Base-by-base conservation (phyloP, 129 eudicot species). In the Oenanthe sinensis region DNA sequence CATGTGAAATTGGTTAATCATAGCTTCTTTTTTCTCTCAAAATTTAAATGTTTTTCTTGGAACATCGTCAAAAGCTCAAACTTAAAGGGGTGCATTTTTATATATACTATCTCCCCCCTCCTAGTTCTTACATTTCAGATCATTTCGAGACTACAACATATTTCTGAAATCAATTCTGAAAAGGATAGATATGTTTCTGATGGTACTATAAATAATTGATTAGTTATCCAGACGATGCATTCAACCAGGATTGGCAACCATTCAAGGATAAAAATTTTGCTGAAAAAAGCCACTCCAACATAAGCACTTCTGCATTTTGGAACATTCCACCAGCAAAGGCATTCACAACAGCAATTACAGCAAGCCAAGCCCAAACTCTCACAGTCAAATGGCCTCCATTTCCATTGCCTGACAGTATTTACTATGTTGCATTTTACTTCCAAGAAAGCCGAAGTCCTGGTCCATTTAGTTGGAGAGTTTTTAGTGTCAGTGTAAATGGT, bases 141-240 rank as follows among this genome's bases (percentile, higher is more conserved):
- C 46, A 13, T 48, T 48, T 48, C 15, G 50, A 48, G 19, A 48
- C 52, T 3, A 14, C 52, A 48, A 48, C 19, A 48, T 14, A 48
- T 48, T 55, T 55, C n/a, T 19, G 7, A 55, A 55, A 3, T 55
- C 65, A 55, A 17, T 55, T 55, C 65, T 54, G 10, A 30, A 33
- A 30, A 67, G 1, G 43, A 33, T 14, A 67, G 43, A 67, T 67
- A 14, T 67, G 22, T 26, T 67, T 74, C 73, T 52, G 79, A 82
- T 44, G 71, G 78, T 55, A 7, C 46, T 67, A 14, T 76, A 5
- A 54, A 75, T 39, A 26, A 33, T 84, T 75, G 82, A 77, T 60
- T 89, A 91, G 98, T 76, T 93, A 74, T 78, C 99, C 99, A 92
- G 97, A 95, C 83, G 99, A 95, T 78, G 78, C 72, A 2, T 95